Conservation (phyloP, 2,329 filamentous ascomycete species). For the Aureobasidium sp. region DNA sequence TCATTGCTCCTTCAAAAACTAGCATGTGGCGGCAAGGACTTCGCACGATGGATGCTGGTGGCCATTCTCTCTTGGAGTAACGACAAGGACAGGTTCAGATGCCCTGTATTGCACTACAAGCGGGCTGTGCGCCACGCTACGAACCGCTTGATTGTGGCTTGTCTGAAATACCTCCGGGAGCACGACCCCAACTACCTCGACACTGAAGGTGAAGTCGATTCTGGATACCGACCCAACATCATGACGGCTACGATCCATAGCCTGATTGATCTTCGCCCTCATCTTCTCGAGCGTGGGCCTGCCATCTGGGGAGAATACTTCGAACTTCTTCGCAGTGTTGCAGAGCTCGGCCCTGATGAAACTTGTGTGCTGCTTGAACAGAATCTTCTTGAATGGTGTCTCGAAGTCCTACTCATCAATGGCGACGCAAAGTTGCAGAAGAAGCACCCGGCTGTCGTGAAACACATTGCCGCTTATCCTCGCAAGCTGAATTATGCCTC, state of each 20-base stretch:
- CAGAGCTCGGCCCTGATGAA: constrained; percentile 17
- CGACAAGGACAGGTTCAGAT: constrained; percentile 49
- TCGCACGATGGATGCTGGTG: constrained; percentile 53
- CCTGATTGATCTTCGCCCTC: not conserved
- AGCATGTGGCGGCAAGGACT: constrained; percentile 41
- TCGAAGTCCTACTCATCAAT: constrained; percentile 16
- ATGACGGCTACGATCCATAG: not conserved
- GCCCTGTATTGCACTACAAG: constrained; percentile 45
- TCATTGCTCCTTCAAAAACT: constrained; percentile 46
- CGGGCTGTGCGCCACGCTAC: constrained; percentile 26
- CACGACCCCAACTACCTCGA: constrained; percentile 28
- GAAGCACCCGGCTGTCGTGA: not conserved
- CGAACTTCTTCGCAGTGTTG: constrained; percentile 15
- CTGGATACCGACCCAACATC: not conserved
- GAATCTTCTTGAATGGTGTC: constrained; percentile 16
- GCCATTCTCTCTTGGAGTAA: constrained; percentile 49
- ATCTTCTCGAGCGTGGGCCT: not conserved
- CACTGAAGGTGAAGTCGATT: not conserved
- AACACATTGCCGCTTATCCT: not conserved
- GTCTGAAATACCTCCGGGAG: constrained; percentile 28
- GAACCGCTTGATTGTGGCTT: constrained; percentile 27
- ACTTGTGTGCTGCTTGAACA: constrained; percentile 14
- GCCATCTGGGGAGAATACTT: constrained; percentile 20
- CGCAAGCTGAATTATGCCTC: not conserved
- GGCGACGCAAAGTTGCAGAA: not conserved